Evolutionary conservation across 164 flowering plant genomes (phyloP), one percentile per base, ranked within the genome.

Genomic region (Nymphaea colorata): DNA sequence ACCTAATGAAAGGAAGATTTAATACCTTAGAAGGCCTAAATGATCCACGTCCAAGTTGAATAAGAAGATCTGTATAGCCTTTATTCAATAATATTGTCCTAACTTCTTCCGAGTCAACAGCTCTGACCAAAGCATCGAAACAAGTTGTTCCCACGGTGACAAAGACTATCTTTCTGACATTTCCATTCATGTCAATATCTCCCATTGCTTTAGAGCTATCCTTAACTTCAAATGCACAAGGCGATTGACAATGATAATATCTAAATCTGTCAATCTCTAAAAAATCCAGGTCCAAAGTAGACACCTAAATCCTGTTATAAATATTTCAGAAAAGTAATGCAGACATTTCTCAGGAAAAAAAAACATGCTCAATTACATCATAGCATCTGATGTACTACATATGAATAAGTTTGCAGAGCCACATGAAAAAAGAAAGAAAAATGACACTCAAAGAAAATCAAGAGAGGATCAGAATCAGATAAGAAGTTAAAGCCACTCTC

Each of bases 131-230:
- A 45, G 87, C 81, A 84, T 91, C 96, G 69, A 89, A 91, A 69
- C 82, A 68, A n/a, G 96, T 89, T 5, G 95, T 91, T 44, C 97
- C 97, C 55, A 91, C 97, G 0, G 97, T 91, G 67, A 89, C 93
- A 76, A 89, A 91, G 16, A 86, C 94, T 16, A 63, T 65, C 72
- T 71, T 82, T 73, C 70, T 67, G 1, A 25, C 36, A 25, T 25
- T 25, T n/a, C 51, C 14, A 41, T 42, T 42, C n/a, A 17, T 62
- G 64, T 47, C 45, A 14, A 64, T 36, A 62, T 67, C 71, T 51
- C 66, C 70, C 70, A 72, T 72, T 17, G 61, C 65, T 66, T 60
- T 61, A 61, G 10, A 61, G n/a, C 14, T 51, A 51, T 51, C 57
- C 14, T 51, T 51, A 51, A 51, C 57, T 51, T 51, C 36, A 25